Conservation (phyloP, 371 early-diverging fungal genomes). For the Phascolomyces articulosus region DNA sequence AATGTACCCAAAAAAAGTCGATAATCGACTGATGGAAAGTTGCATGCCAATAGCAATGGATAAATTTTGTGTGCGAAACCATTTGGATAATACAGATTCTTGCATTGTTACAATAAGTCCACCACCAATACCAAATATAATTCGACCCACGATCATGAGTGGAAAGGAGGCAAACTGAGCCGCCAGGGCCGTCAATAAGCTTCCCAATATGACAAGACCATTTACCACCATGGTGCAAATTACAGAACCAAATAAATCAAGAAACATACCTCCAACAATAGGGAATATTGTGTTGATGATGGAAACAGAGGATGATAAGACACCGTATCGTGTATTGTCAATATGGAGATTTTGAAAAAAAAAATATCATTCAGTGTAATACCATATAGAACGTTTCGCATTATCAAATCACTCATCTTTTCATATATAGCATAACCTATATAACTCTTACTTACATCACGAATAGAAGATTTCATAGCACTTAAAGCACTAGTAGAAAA, state of each 20-base stretch:
- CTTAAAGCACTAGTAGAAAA: constrained; percentile 32
- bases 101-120: constrained; percentile 62
- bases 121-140: constrained; percentile 58
- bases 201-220: constrained; percentile 43
- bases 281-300: constrained; percentile 61
- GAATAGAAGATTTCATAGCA: constrained; percentile 30
- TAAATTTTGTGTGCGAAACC: constrained; percentile 53
- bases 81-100: constrained; percentile 58
- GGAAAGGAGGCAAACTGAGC: constrained; percentile 42
- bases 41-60: constrained; percentile 50
- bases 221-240: constrained; percentile 52
- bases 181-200: constrained; percentile 49
- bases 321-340: constrained; percentile 57
- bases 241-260: constrained; percentile 57
- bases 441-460: constrained; percentile 26
- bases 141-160: constrained; percentile 51
- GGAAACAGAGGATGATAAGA: constrained; percentile 48
- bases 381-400: too few relatives aligned
- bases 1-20: constrained; percentile 53
- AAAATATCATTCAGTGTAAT: neutral
- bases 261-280: constrained; percentile 51
- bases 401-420: too few relatives aligned
- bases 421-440: too few relatives aligned
- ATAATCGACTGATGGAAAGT: constrained; percentile 52
- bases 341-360: constrained; percentile 32